Conservation (phyloP, 768 basidiomycete genomes). For the Lentinus brumalis region DNA sequence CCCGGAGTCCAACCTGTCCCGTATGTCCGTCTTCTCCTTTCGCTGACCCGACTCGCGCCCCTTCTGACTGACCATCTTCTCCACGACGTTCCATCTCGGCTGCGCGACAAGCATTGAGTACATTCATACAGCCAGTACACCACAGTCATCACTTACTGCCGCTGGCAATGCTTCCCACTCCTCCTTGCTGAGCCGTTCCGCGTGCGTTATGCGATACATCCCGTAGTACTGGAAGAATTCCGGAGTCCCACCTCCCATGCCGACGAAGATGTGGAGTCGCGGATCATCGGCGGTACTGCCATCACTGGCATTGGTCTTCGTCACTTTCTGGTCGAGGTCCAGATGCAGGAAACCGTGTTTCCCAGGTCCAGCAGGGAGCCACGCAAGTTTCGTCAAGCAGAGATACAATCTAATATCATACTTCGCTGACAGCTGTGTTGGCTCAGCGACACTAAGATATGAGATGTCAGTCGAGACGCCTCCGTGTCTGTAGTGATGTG, state of each 20-base stretch:
- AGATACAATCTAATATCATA: conserved; percentile 42
- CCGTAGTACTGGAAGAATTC: conserved; percentile 46
- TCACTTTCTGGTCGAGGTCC: conserved; percentile 44
- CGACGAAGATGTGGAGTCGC: conserved; percentile 48
- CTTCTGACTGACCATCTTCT: conserved; percentile 9
- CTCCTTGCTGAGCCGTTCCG: conserved; percentile 36
- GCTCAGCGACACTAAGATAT: neutral
- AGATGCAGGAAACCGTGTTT: conserved; percentile 57
- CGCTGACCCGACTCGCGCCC: conserved; percentile 33
- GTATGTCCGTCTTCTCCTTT: conserved; percentile 26
- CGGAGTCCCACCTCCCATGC: conserved; percentile 31
- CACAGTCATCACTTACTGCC: conserved; percentile 32
- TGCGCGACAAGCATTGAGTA: neutral
- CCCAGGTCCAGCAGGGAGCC: conserved; percentile 51
- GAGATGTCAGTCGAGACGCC: neutral
- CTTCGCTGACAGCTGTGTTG: conserved; percentile 31
- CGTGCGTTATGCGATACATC: conserved; percentile 40
- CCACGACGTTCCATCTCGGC: neutral
- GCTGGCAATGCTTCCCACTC: conserved; percentile 50
- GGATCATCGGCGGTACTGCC: conserved; percentile 41
- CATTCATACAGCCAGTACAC: neutral
- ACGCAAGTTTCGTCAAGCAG: conserved; percentile 54
- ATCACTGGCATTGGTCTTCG: neutral
- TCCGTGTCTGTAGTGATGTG: neutral
- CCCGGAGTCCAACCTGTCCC: conserved; percentile 43